Evolutionary conservation across 768 basidiomycete species (phyloP).

Genomic region (Psilocybe cubensis): DNA sequence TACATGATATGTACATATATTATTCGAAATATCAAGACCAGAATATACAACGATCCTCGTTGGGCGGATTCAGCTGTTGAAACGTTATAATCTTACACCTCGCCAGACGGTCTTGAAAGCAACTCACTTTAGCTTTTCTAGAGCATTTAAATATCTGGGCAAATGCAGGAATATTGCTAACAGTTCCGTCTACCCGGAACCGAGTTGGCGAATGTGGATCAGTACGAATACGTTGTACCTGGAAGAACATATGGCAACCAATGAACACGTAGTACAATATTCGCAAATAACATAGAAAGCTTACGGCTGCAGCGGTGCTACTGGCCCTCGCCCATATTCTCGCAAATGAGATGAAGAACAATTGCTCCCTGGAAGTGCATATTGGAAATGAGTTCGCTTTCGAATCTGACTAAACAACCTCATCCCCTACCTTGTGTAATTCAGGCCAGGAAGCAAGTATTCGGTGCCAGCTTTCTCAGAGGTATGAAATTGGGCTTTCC

Average conservation of each 20-base stretch:
- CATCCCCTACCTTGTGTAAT: constrained; percentile 62
- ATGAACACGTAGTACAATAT: background rate
- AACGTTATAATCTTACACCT: background rate
- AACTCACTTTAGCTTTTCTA: constrained; percentile 67
- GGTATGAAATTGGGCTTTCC: constrained; percentile 77
- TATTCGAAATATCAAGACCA: constrained; percentile 50
- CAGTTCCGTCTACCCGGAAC: constrained; percentile 84
- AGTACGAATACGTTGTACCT: constrained; percentile 80
- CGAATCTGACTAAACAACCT: background rate
- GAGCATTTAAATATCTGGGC: constrained; percentile 87
- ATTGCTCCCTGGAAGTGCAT: constrained; percentile 68
- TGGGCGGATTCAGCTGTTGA: constrained; percentile 78
- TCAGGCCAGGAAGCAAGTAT: constrained; percentile 80
- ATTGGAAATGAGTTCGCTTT: background rate
- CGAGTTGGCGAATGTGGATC: constrained; percentile 88
- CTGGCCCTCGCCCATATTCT: constrained; percentile 87
- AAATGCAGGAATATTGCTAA: constrained; percentile 88
- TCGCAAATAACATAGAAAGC: constrained; percentile 23
- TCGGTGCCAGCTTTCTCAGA: constrained; percentile 64
- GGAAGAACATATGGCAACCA: constrained; percentile 3
- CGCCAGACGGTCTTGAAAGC: background rate
- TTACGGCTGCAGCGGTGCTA: constrained; percentile 76
- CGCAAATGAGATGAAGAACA: constrained; percentile 93
- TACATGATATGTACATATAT: constrained; percentile 19
- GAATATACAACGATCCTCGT: constrained; percentile 76